Evolutionary conservation across 257 asterid genomes (phyloP), one percentile per base, ranked within the genome.

Genomic region (Fraxinus pennsylvanica): DNA sequence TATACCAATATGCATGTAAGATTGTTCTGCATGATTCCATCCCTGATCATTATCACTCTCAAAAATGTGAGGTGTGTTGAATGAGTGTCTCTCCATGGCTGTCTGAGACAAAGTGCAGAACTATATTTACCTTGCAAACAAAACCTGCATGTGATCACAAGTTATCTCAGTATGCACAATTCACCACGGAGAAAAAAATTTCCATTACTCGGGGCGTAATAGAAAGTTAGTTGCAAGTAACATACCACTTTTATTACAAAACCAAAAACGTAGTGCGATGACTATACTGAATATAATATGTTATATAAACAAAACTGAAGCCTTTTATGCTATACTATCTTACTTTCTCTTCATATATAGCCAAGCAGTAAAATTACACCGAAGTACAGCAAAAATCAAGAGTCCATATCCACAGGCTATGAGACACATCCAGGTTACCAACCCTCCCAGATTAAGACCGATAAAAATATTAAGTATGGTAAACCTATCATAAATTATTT

Each of bases 41-140:
- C 89, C 92, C 74, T 84, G 95, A 32, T 92, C 91, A 74, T 77
- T 81, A 25, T 88, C 96, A 5, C 84, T 83, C 79, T 89, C 95
- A 71, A 86, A 78, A 71, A 76, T 74, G n/a, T 84, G 97, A 84
- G 97, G 78, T 54, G 91, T 66, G 83, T 82, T 88, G 41, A 88
- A 85, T 63, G 85, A 54, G 76, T 88, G 89, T 65, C 91, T 91
- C 77, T 90, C 97, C 97, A 92, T 84, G 74, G 84, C 57, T 80
- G 78, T 39, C 76, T 36, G 75, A 38, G 61, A 15, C 67, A 17
- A 59, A 32, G 70, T 80, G 71, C 32, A 47, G 67, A 78, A 67
- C 41, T 54, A 74, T 68, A 38, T 19, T 67, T 80, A 21, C 72
- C 68, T 57, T 67, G 74, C 72, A 10, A 45, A 77, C 71, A 27